Conservation (phyloP, 805 yeast species). For the Yarrowia hollandica region DNA sequence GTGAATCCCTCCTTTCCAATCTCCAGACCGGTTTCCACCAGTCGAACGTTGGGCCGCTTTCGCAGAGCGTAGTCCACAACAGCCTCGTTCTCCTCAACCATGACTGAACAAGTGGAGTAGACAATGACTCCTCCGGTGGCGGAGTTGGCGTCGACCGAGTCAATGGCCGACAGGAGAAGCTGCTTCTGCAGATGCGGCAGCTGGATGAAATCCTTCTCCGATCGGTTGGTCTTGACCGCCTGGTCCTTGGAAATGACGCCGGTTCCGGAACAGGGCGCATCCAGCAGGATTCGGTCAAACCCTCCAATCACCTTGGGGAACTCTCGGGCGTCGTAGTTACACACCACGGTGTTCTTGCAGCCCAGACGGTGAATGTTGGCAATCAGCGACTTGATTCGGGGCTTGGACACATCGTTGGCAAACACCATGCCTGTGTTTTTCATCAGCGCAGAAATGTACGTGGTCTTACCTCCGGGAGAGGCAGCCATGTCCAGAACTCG, state of each 20-base stretch:
- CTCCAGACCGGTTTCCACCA: slow-evolving; percentile 86
- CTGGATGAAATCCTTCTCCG: slow-evolving; percentile 94
- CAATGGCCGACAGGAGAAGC: slow-evolving; percentile 89
- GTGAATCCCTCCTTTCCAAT: slow-evolving; percentile 97
- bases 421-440: slow-evolving; percentile 96
- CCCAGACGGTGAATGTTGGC: slow-evolving; percentile 98
- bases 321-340: slow-evolving; percentile 97
- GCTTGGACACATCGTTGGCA: slow-evolving; percentile 96
- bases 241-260: slow-evolving; percentile 99
- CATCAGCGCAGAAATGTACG: slow-evolving; percentile 93
- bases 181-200: slow-evolving; percentile 97
- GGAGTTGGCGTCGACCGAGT: slow-evolving; percentile 92
- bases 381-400: slow-evolving; percentile 92
- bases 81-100: slow-evolving; percentile 97
- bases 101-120: slow-evolving; percentile 97
- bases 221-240: slow-evolving; percentile 87
- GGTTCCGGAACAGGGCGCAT: slow-evolving; percentile 99
- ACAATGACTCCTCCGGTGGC: slow-evolving; percentile 92
- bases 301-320: slow-evolving; percentile 99
- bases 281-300: slow-evolving; percentile 88
- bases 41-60: slow-evolving; percentile 92
- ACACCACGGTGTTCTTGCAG: slow-evolving; percentile 92
- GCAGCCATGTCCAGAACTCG: slow-evolving; percentile 98
- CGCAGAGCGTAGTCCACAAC: slow-evolving; percentile 97
- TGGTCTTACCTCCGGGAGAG: slow-evolving; percentile 99